Base-by-base conservation (phyloP, 2,329 filamentous ascomycete species). In the Diplocarpon mali region DNA sequence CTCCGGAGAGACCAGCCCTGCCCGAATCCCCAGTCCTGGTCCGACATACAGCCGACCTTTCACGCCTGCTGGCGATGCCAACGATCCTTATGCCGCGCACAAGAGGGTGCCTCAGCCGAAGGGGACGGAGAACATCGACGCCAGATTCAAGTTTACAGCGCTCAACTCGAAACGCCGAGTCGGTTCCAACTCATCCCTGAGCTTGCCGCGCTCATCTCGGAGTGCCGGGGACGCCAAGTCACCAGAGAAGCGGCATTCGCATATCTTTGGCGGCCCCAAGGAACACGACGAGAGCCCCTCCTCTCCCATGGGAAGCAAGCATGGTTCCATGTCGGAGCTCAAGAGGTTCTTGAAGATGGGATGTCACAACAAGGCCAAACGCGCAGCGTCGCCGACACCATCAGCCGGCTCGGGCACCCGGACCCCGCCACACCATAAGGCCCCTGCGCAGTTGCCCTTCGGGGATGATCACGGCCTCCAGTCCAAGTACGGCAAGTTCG, bases 261-360 rank as follows among this genome's bases (percentile, higher is more conserved):
- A 62, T 14, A 53, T 71, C 7, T 65, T 72, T 44, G 57, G 65
- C 44, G 50, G 52, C 38, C 46, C 57, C 43, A 73, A 76, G 50
- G 72, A 80, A 35, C 67, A 73, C 37, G 64, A 69, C 44, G 68
- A 76, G 16, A 64, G 62, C 51, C 60, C 60, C 53, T 60, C 67
- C 31, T 60, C 67, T 31, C 66, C 67, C 44, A 66, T 66, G 2
- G 35, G 35, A 12, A 71, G 67, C 51, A 70, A 73, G 40, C 78
- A 85, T 48, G 80, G 84, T 16, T 95, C 92, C 5, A 96, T 96
- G 84, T 82, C 85, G 3, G 90, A 96, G 57, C 66, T 98, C 49
- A 95, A 95, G 67, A 77, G 92, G n/a, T 98, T 98, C 63, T 94
- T 98, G 70, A 92, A 82, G 64, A 80, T 87, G 49, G 77, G 82